A percentile compares a stretch with the other conserved stretches of the same genome.
phyloP scores from a whole-genome alignment of 1,284 basidiomycete genomes.

The Pholiota adiposa region DNA sequence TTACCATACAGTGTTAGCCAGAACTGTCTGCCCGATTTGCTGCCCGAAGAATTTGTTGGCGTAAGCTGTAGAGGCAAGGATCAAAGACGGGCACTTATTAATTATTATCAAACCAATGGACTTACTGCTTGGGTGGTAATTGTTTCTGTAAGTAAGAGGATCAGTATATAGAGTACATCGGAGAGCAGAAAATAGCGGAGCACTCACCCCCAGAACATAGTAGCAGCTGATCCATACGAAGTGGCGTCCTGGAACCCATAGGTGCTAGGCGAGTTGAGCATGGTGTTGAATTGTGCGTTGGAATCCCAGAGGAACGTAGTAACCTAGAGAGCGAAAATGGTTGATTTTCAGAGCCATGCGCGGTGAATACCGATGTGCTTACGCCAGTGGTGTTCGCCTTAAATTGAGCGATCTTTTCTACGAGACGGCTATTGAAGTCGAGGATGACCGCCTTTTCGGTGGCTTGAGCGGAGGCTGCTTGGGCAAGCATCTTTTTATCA shows the following conservation, averaged over 20 bases:
- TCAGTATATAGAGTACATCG: not conserved
- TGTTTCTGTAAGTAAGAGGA: constrained; percentile 37
- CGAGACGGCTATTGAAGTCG: constrained; percentile 55
- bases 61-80: constrained; percentile 31
- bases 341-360: not conserved
- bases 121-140: constrained; percentile 53
- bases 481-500: constrained; percentile 61
- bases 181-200: no score
- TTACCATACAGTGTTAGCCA: constrained; percentile 42
- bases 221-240: constrained; percentile 47
- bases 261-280: constrained; percentile 49
- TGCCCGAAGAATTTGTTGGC: constrained; percentile 45
- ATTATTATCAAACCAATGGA: constrained; percentile 7
- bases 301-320: constrained; percentile 57
- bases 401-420: constrained; percentile 42
- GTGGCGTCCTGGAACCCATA: constrained; percentile 59
- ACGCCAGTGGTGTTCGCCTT: constrained; percentile 49
- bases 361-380: constrained; percentile 18
- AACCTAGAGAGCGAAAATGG: constrained; percentile 35
- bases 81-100: no score
- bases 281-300: constrained; percentile 51
- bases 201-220: constrained; percentile 61
- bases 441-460: constrained; percentile 51
- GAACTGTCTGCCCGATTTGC: constrained; percentile 35
- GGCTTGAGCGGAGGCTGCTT: constrained; percentile 44